Base-by-base conservation (phyloP, 225 moss, liverwort and hornwort genomes). In the Pseudisothecium myosuroides region DNA sequence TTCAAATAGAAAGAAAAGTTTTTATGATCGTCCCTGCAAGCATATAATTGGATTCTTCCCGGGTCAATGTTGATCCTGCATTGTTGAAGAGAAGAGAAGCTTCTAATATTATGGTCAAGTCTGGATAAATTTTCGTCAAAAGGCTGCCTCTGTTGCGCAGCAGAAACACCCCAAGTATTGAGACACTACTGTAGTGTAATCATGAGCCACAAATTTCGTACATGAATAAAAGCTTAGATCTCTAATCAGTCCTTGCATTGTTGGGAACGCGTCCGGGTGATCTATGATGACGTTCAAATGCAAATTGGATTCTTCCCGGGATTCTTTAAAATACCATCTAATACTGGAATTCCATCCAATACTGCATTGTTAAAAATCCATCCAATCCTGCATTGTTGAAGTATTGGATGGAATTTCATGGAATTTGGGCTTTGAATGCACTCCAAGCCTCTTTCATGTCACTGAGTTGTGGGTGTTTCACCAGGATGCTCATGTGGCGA, bases 221-320 rank as follows among this genome's bases (percentile, higher is more conserved):
- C 39, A 69, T 69, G 23, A 39, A 13, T 69, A 24, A 24, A 39
- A 69, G 23, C 24, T 69, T 24, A 69, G 39, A 39, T 39, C 39
- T 39, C 69, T 8, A 39, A 69, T 39, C 8, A 91, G 91, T 5
- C 91, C 85, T 8, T 90, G 88, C 80, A 78, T 94, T 78, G 67
- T 92, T 6, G 90, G 91, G 7, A 92, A 92, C 21, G 80, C 17
- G 90, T 92, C 74, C 90, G 87, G 8, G 79, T 94, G 15, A 73
- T 93, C 71, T 92, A 90, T 17, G 93, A 94, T 72, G 92, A 94
- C 34, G 37, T 39, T 10, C 87, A 80, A 39, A 62, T 82, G 88
- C 88, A 87, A 52, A 87, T 93, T 41, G 92, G 93, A 10, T 92
- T 94, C 69, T 73, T 23, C 26, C 52, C 92, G 31, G 81, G n/a